These are phyloP conservation scores for Penicillium sp. DNA, from an alignment of 2,329 filamentous ascomycete species.

Conservation along the genomic window DNA sequence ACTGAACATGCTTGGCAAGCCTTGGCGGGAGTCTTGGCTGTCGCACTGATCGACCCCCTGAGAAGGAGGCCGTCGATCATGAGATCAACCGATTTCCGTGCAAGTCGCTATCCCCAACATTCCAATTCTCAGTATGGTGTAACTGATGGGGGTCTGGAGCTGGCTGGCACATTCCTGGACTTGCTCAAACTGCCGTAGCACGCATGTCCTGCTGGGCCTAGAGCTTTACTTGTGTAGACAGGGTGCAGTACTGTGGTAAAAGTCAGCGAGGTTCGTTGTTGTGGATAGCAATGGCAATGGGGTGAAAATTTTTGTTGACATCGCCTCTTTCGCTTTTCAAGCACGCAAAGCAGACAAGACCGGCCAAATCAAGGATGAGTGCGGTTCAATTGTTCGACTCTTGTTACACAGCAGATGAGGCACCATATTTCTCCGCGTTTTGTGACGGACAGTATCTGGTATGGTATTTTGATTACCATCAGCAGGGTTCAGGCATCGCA, in stretches of 20 bases:
- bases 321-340: not conserved
- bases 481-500: conserved; percentile 2
- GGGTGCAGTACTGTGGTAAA: not conserved
- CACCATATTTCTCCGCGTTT: conserved; percentile 16
- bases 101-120: conserved; percentile 1
- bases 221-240: not conserved
- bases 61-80: conserved; percentile 21
- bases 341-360: conserved; percentile 8
- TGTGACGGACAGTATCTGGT: conserved; percentile 19
- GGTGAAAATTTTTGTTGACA: not conserved
- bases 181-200: not conserved
- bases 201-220: not conserved
- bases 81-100: conserved; percentile 14
- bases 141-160: conserved; percentile 14
- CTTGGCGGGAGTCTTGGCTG: conserved; percentile 31
- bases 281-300: not conserved
- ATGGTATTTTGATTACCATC: conserved; percentile 15
- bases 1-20: conserved; percentile 25
- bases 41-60: conserved; percentile 18
- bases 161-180: conserved; percentile 1
- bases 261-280: not conserved
- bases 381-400: not conserved
- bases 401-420: conserved; percentile 19
- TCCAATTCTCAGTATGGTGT: conserved; percentile 7
- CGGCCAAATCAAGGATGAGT: conserved; percentile 9